Base-by-base conservation (phyloP, 2,329 filamentous ascomycete genomes). In the Stenocarpella maydis region DNA sequence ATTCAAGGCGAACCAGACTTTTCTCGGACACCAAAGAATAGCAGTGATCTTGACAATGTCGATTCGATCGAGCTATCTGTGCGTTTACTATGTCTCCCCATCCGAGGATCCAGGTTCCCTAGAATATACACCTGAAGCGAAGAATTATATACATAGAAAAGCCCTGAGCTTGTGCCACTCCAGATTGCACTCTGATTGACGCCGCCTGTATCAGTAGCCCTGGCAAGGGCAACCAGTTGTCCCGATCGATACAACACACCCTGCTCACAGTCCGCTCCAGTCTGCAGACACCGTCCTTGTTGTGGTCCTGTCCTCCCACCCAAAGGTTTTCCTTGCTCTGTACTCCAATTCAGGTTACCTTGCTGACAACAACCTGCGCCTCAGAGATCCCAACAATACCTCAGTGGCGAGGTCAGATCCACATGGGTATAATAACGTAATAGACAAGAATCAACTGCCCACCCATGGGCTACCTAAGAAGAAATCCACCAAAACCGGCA, bases 121-220 rank as follows among this genome's bases (percentile, higher is more conserved):
- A 49, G 28, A 49, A 49, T 63, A 9, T 63, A 37, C 28, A 49
- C 5, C 58, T 49, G 43, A 63, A 63, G 58, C 43, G n/a, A 49
- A 37, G n/a, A 37, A 37, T 37, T 45, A 24, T 21, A 26, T 43
- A n/a, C n/a, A n/a, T n/a, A n/a, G 1, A 28, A 21, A 8, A 28
- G 4, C 3, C 28, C 58, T n/a, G n/a, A 19, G n/a, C 58, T 24
- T 28, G 24, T 31, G n/a, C 41, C 19, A 6, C 37, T 21, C 14
- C 12, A 17, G 15, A 26, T 63, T 26, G 49, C 43, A 49, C 58
- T 34, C 17, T 24, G n/a, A 0, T 26, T 49, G 10, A 63, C 28
- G 19, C 31, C 26, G 15, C 3, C 41, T 37, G 28, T 17, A 34
- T 12, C n/a, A 24, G 28, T 49, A 34, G 45, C 28, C 7, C 17